Conservation (phyloP, 2,329 filamentous ascomycete genomes). For the Epichloe typhina region DNA sequence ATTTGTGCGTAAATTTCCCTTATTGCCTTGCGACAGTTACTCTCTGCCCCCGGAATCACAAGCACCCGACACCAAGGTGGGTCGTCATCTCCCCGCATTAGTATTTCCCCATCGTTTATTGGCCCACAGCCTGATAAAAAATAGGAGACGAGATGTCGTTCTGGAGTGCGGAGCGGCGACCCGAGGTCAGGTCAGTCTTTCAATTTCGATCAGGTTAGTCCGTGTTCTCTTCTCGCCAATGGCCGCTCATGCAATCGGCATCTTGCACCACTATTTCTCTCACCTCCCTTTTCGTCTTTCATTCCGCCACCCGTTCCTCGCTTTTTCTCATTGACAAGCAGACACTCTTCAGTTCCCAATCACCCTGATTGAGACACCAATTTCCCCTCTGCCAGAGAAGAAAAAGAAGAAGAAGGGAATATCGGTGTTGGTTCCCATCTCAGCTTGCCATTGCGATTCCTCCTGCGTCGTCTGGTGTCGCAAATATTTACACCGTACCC, state of each 20-base stretch:
- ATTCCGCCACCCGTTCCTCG: not conserved
- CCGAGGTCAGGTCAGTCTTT: not conserved
- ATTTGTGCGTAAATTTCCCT: too few relatives aligned
- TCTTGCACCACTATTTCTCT: not conserved
- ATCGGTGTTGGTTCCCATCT: too few relatives aligned
- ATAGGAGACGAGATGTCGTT: not conserved
- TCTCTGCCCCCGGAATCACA: not conserved
- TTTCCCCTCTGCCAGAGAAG: too few relatives aligned
- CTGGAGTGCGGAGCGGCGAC: constrained; percentile 2
- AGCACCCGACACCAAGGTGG: not conserved
- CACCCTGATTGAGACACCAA: not conserved
- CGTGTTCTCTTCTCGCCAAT: not conserved
- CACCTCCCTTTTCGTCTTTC: not conserved
- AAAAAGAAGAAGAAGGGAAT: too few relatives aligned
- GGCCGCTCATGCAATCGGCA: not conserved
- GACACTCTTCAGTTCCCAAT: not conserved
- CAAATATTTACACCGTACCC: not conserved
- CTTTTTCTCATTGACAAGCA: not conserved
- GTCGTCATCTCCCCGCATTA: constrained; percentile 10
- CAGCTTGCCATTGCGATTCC: not conserved
- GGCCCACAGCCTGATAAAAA: constrained; percentile 5
- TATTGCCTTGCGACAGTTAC: not conserved
- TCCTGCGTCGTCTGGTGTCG: not conserved
- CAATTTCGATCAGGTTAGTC: not conserved
- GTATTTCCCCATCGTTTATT: constrained; percentile 16